phyloP scores from a whole-genome alignment of 352 stramenopile species.

The Globisporangium heterothallicum region DNA sequence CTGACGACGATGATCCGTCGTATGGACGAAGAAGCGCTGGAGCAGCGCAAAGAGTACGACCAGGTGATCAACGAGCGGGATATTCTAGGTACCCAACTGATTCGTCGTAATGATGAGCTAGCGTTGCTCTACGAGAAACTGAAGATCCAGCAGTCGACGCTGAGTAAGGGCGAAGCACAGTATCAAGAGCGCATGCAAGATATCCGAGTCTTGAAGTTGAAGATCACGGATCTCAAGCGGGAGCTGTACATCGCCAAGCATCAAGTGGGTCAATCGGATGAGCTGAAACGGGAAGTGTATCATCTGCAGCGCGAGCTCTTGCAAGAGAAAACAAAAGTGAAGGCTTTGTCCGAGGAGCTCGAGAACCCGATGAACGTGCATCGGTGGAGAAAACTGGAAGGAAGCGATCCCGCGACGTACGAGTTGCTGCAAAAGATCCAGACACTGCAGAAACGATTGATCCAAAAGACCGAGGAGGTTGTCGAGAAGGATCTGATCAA shows the following conservation, averaged over 20 bases:
- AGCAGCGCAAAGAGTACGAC: slow-evolving; percentile 95
- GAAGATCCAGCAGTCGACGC: slow-evolving; percentile 94
- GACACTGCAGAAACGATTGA: slow-evolving; percentile 92
- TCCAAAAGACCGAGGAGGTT: slow-evolving; percentile 94
- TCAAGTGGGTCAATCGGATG: slow-evolving; percentile 81
- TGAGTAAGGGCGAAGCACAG: slow-evolving; percentile 90
- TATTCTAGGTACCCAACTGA: slow-evolving; percentile 95
- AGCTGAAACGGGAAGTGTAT: slow-evolving; percentile 86
- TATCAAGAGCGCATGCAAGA: slow-evolving; percentile 92
- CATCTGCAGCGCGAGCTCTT: slow-evolving; percentile 90
- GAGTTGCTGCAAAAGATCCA: slow-evolving; percentile 97
- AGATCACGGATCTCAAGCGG: slow-evolving; percentile 91
- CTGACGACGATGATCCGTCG: slow-evolving; percentile 89
- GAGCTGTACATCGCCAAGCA: slow-evolving; percentile 90
- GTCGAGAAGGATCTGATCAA: slow-evolving; percentile 94
- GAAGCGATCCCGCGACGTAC: slow-evolving; percentile 92
- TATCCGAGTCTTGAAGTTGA: slow-evolving; percentile 93
- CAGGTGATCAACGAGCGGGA: slow-evolving; percentile 96
- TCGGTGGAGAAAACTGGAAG: slow-evolving; percentile 96
- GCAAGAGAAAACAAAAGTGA: slow-evolving; percentile 96
- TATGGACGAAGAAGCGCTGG: slow-evolving; percentile 92
- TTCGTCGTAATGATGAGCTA: slow-evolving; percentile 95
- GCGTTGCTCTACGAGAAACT: slow-evolving; percentile 97
- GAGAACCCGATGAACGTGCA: slow-evolving; percentile 98
- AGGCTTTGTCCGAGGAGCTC: slow-evolving; percentile 93